A percentile compares a stretch with the other conserved stretches of the same genome.
These are phyloP conservation scores for Penicillium olsonii DNA, from an alignment of 2,329 filamentous ascomycete species.

Conservation along the genomic window DNA sequence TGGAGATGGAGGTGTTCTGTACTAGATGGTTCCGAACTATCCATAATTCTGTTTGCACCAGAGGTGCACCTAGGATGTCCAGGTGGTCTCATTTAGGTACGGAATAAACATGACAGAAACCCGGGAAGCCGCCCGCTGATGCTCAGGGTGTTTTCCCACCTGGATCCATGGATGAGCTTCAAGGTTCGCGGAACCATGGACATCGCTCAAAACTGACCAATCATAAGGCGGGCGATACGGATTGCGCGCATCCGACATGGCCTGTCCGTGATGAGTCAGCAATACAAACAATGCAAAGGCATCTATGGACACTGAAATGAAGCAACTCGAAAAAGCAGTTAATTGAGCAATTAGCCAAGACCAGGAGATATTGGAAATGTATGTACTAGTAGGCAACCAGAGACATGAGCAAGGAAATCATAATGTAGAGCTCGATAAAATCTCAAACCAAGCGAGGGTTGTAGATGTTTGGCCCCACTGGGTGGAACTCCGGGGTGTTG, in stretches of 20 bases:
- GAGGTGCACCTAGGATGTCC: too few species aligned
- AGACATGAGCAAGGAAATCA: not conserved
- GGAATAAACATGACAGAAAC: too few species aligned
- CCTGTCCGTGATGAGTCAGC: conserved; percentile 12
- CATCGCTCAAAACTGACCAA: conserved; percentile 7
- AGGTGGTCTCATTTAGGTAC: too few species aligned
- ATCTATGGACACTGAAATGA: not conserved
- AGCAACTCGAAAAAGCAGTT: too few species aligned
- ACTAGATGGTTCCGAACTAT: too few species aligned
- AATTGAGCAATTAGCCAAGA: too few species aligned
- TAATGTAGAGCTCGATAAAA: not conserved
- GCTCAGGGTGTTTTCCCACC: too few species aligned
- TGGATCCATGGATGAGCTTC: too few species aligned
- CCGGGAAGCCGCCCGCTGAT: too few species aligned
- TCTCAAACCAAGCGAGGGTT: conserved; percentile 1
- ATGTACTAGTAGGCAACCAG: not conserved
- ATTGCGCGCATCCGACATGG: conserved; percentile 25
- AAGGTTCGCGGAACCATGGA: too few species aligned
- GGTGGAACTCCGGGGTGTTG: conserved; percentile 19
- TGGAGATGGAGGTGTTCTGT: too few species aligned
- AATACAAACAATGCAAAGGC: conserved; percentile 2
- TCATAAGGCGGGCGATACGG: conserved; percentile 16
- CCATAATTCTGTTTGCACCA: too few species aligned
- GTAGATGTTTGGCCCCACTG: conserved; percentile 8
- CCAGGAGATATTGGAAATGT: not conserved